These are phyloP conservation scores for Dipteronia dyeriana DNA, from an alignment of 345 rosid species.

Conservation along the genomic window DNA sequence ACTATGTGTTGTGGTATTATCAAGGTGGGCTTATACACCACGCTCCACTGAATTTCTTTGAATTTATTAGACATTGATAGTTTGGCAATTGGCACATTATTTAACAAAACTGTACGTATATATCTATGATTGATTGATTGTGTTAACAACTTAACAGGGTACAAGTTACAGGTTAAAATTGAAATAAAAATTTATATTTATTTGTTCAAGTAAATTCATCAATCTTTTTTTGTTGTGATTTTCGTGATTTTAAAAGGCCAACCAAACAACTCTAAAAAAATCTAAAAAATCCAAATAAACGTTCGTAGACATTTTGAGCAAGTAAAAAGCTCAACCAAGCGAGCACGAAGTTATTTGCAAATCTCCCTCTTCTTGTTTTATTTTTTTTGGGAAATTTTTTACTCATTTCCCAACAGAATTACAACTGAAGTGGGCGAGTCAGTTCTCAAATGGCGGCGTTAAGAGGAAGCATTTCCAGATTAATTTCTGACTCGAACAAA, in stretches of 20 bases:
- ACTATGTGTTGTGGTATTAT: background rate
- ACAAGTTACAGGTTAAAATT: background rate
- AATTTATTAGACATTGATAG: background rate
- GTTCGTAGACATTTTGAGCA: too few relatives aligned
- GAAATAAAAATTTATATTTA: background rate
- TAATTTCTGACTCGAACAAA: conserved; percentile 6
- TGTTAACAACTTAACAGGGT: background rate
- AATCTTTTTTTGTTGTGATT: too few relatives aligned
- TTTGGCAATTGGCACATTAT: background rate
- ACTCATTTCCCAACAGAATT: too few relatives aligned
- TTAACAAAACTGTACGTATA: background rate
- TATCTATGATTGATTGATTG: background rate
- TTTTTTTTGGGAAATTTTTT: too few relatives aligned
- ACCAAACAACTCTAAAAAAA: too few relatives aligned
- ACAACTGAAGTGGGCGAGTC: too few relatives aligned
- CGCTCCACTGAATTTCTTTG: background rate
- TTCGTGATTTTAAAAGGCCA: too few relatives aligned
- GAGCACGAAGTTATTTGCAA: too few relatives aligned
- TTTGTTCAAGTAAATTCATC: background rate
- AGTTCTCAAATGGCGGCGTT: conserved; percentile 30
- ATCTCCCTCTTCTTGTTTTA: too few relatives aligned
- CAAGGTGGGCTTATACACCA: background rate
- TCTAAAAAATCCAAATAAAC: too few relatives aligned
- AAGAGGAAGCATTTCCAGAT: conserved; percentile 19
- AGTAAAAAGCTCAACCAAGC: too few relatives aligned